Base-by-base conservation (phyloP, 192 early-diverging fungal genomes). In the Martensiomyces pterosporus region DNA sequence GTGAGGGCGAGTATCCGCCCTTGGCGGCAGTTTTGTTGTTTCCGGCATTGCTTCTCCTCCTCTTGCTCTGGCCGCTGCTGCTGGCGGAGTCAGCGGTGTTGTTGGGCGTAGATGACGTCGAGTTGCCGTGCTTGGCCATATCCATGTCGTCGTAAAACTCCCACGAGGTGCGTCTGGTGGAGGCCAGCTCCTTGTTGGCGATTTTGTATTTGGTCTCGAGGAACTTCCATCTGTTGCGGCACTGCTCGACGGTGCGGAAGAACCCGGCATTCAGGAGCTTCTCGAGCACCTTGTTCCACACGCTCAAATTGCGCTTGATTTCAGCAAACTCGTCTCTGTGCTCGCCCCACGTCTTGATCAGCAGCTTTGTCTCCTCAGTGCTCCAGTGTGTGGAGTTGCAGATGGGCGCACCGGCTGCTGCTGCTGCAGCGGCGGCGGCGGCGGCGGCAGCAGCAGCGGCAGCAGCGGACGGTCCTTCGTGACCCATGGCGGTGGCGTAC, bases 301-400 rank as follows among this genome's bases (percentile, higher is more conserved):
- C 72, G 37, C 55, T 64, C 19, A 68, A 66, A 22, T 68, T 75
- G 47, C 72, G 65, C 60, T 75, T 75, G 43, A 75, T 75, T 50
- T 68, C 72, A 22, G 72, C 72, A 56, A 75, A 75, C 40, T 63
- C 65, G 21, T 75, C 65, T 3, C 72, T 55, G 21, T 68, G 52
- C 25, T 64, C 72, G 49, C 72, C 72, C 72, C 72, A 75, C 4
- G 72, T 64, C 34, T 57, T 55, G 33, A 75, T 75, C 15, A 75
- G 47, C 14, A 70, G 61, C 26, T 44, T 53, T 13, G 67, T 70
- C 32, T 70, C 67, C 15, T 75, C 72, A 21, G 44, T 75, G 39
- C 72, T 75, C 72, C 72, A 75, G 46, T 75, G 72, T 21, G 72
- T 75, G 19, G 72, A 75, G 72, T 75, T 75, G 36, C 25, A 42